Percentiles rank a stretch among this genome's conserved stretches.
Evolutionary conservation across 441 rosid species (phyloP).

Genomic region (Gossypium schwendimanii): DNA sequence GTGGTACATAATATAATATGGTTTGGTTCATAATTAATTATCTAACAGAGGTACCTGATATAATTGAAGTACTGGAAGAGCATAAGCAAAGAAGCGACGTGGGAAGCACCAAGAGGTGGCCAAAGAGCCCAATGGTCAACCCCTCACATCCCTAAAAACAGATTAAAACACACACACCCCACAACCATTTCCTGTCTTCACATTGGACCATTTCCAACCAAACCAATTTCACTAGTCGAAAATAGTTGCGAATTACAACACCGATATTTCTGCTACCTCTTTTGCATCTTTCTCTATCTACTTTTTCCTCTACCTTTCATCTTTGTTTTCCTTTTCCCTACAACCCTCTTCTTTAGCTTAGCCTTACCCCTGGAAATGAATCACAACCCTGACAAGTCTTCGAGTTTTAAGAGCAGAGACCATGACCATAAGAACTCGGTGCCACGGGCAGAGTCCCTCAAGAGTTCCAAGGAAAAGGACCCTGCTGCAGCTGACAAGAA

Average conservation of each 20-base stretch:
- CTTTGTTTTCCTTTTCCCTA: not conserved
- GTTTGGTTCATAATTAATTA: not conserved
- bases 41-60: not conserved
- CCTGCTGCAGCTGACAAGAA: conserved; percentile 6
- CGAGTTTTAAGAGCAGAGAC: conserved; percentile 13
- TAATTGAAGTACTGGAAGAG: not conserved
- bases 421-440: conserved; percentile 8
- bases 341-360: not conserved
- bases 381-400: conserved; percentile 10
- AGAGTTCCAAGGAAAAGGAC: conserved; percentile 16
- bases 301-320: conserved; percentile 6
- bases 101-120: not conserved
- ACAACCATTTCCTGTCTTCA: conserved; percentile 9
- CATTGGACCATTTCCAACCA: conserved; percentile 28
- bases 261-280: conserved; percentile 14
- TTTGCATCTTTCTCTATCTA: conserved; percentile 13
- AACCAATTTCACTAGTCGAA: not conserved
- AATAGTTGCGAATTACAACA: not conserved
- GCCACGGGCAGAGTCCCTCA: conserved; percentile 13
- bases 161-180: not conserved
- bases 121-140: not conserved
- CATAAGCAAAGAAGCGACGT: not conserved
- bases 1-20: not conserved
- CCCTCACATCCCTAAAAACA: not conserved
- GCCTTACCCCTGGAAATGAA: conserved; percentile 23